Evolutionary conservation across 176 grass and related monocot species (phyloP).

Genomic region (Neostapfia colusana): DNA sequence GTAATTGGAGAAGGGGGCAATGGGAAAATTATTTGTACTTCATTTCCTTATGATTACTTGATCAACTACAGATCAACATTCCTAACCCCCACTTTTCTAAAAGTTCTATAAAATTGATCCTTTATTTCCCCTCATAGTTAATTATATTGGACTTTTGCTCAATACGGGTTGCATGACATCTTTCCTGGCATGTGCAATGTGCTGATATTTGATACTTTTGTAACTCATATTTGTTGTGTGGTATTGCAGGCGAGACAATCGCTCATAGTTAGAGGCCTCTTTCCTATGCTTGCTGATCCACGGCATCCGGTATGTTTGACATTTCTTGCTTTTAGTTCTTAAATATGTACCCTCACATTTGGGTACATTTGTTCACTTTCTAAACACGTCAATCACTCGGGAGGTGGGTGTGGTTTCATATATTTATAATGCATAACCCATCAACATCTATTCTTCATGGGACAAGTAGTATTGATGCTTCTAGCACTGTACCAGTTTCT

Average conservation of each 20-base stretch:
- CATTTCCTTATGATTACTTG: neutral
- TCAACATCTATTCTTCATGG: neutral
- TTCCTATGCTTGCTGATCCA: conserved; percentile 98
- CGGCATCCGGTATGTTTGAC: conserved; percentile 81
- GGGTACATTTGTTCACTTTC: neutral
- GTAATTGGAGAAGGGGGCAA: neutral
- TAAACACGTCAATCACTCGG: neutral
- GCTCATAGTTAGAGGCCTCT: conserved; percentile 94
- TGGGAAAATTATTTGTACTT: too few species aligned
- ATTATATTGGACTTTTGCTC: neutral
- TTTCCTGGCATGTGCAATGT: neutral
- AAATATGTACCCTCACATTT: too few species aligned
- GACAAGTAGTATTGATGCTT: neutral
- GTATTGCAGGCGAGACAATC: conserved; percentile 90
- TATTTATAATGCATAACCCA: conserved; percentile 7
- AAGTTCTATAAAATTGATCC: neutral
- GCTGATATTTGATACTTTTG: neutral
- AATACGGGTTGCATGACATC: neutral
- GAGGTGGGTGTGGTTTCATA: neutral
- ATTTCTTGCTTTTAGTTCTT: conserved; percentile 2
- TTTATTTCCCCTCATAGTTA: conserved; percentile 1
- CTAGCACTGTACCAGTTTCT: neutral
- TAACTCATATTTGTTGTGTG: conserved; percentile 31
- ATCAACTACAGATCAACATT: neutral
- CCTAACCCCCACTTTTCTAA: neutral